Base-by-base conservation (phyloP, 2,329 filamentous ascomycete species). In the Cladosporium sp. region DNA sequence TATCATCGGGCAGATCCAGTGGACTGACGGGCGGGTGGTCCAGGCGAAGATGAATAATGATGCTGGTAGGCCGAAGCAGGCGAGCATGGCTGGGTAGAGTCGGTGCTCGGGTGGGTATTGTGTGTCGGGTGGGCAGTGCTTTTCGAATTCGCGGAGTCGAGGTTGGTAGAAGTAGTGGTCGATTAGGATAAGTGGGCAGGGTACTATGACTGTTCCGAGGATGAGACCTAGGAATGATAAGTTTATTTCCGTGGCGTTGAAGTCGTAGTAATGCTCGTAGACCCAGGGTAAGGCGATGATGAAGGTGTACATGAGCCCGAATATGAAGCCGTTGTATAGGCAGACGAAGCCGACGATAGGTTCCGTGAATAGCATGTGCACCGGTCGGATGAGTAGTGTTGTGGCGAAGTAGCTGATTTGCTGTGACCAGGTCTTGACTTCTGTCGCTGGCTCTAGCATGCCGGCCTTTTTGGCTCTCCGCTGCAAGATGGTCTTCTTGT, bases 331-430 rank as follows among this genome's bases (percentile, higher is more conserved):
- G 44, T 73, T 76, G 67, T 81, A 80, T n/a, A 80, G 68, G 65
- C 78, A 78, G 47, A 81, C 74, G 14, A 79, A 73, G 36, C 77
- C 75, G 28, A 79, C 78, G 69, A 82, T 81, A 4, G 78, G 78
- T 63, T 81, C 79, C 10, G 79, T 77, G 62, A 80, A 73, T 4
- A 81, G 71, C 68, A 81, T 78, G 36, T 76, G 73, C 7, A 74
- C 66, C 10, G 74, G 74, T 28, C 73, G 65, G 24, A 75, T 64
- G 26, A 75, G 66, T 14, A 74, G 65, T 14, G 67, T 71, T 1
- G 71, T 72, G 4, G 66, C 64, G 52, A 70, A 71, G 64, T 75
- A 69, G 28, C 63, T 68, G 21, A 72, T 36, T 21, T 62, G 34
- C 44, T 60, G 58, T 34, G 28, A n/a, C 14, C 26, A 52, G 15